Evolutionary conservation across 2,329 filamentous ascomycete genomes (phyloP), one percentile per base, ranked within the genome.

Genomic region (Alternaria ethzedia): DNA sequence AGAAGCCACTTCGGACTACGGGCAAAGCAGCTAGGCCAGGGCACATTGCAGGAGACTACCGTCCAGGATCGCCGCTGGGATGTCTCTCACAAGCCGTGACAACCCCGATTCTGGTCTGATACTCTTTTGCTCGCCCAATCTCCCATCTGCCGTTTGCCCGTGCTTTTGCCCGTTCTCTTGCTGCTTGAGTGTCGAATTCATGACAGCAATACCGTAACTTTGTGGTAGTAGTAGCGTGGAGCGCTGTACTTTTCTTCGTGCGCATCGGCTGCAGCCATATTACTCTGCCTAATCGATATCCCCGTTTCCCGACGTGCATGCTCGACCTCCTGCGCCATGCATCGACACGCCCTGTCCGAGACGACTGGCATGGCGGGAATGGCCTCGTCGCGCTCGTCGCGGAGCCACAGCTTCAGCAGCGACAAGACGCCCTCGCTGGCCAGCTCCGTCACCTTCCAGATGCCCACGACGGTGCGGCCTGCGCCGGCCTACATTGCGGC

Each of bases 401-500:
- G 76, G 61, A 75, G 77, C 20, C 65, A 70, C 50, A 92, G 90
- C 79, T 85, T 91, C 67, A 92, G 89, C 64, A 92, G 90, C 83
- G 91, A 93, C 78, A 83, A 87, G 64, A 26, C 61, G 3, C 88
- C 89, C 23, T 92, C 90, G 6, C 82, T 86, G 66, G 84, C 86
- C 83, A 86, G 73, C 66, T 76, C 76, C 57, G 70, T 72, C 58
- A 73, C 83, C 81, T 78, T 83, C 84, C 74, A 86, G 86, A 91
- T 92, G 56, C 91, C 93, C 17, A 78, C 87, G 32, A 83, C 84
- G 54, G 86, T 95, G 61, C 89, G 89, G 49, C 96, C 95, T 10
- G 85, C 91, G 69, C 90, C 96, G 28, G 92, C 90, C 17, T 99
- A 96, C 81, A 94, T 99, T 74, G 94, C 95, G 50, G 86, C 89